Conservation (phyloP, 2,329 filamentous ascomycete species). For the Pseudogymnoascus sp. region DNA sequence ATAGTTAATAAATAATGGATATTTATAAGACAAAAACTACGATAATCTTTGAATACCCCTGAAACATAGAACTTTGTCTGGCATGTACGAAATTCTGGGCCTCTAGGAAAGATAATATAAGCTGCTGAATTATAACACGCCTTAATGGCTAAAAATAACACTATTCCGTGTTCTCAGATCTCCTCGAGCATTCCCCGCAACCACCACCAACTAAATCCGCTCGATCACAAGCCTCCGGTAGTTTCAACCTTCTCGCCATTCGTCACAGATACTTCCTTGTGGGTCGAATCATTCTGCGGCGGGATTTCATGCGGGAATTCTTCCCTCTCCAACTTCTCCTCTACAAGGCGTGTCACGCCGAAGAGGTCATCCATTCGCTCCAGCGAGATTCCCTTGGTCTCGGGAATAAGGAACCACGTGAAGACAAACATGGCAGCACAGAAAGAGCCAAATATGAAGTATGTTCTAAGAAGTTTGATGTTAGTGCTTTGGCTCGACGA, state of each 20-base stretch:
- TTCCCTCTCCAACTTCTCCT: slow-evolving; percentile 9
- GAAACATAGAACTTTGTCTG: not conserved
- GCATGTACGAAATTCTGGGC: not conserved
- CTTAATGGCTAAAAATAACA: not conserved
- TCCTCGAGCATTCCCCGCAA: not conserved
- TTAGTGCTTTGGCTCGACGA: not conserved
- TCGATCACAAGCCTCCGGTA: not conserved
- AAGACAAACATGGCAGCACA: slow-evolving; percentile 45
- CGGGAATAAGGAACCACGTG: slow-evolving; percentile 33
- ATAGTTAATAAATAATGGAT: not conserved
- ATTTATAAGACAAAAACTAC: not conserved
- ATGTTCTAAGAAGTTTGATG: slow-evolving; percentile 24
- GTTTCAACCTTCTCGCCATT: not conserved
- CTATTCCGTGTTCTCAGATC: not conserved
- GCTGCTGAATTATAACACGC: not conserved
- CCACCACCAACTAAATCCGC: not conserved
- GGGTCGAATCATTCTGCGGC: not conserved
- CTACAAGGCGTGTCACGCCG: slow-evolving; percentile 14
- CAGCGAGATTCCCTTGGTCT: slow-evolving; percentile 45
- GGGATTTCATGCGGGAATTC: not conserved
- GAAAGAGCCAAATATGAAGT: slow-evolving; percentile 52
- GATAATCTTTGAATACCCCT: not conserved
- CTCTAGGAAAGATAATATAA: not conserved
- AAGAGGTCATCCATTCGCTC: slow-evolving; percentile 30
- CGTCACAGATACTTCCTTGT: not conserved